Evolutionary conservation across 345 rosid genomes (phyloP).

Genomic region (Rhodamnia rubescens): DNA sequence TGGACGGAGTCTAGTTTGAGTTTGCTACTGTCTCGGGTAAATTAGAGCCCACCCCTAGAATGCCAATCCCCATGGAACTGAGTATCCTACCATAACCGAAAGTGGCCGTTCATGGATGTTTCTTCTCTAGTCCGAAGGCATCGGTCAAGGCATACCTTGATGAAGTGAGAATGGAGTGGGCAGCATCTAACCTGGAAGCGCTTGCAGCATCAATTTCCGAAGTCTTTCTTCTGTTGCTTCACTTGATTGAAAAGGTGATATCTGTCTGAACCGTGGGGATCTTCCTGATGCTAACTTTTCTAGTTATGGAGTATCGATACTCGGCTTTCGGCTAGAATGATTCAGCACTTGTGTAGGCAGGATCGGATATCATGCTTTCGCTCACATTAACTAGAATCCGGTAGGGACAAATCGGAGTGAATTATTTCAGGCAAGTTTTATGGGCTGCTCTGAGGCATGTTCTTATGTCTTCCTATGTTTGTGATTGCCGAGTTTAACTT

Average conservation of each 20-base stretch:
- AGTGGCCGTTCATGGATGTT: neutral
- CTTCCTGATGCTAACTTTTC: neutral
- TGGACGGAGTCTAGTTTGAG: neutral
- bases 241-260: accelerated
- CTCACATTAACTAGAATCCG: neutral
- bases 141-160: neutral
- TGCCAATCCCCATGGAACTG: neutral
- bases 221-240: neutral
- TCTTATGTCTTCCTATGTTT: neutral
- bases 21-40: neutral
- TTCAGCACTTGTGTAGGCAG: neutral
- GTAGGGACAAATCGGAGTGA: neutral
- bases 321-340: neutral
- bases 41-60: neutral
- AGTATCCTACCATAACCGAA: neutral
- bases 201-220: neutral
- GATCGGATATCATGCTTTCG: neutral
- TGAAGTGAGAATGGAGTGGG: neutral
- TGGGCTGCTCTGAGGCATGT: neutral
- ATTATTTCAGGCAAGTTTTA: neutral
- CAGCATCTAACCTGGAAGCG: neutral
- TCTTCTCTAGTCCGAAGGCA: neutral
- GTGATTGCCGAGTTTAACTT: neutral
- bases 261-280: neutral
- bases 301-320: neutral